Percentiles rank a stretch among this genome's conserved stretches.
phyloP scores from a whole-genome alignment of 768 basidiomycete species.

The Ramaria sp. region DNA sequence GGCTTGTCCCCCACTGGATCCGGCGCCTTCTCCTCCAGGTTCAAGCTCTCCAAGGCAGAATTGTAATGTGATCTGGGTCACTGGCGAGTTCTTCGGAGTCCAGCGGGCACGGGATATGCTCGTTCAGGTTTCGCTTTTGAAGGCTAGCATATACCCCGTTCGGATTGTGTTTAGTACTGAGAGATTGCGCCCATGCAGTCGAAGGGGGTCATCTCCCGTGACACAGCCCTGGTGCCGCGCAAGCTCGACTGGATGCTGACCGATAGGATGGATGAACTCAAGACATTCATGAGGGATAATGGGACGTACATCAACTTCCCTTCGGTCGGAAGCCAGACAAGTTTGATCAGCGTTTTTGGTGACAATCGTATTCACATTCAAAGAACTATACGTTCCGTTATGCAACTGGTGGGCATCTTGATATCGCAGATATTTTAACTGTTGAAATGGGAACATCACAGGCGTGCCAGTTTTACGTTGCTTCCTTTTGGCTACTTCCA shows the following conservation, averaged over 20 bases:
- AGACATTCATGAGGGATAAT: slow-evolving; percentile 89
- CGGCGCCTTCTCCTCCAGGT: slow-evolving; percentile 28
- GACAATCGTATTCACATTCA: slow-evolving; percentile 92
- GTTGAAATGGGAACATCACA: slow-evolving; percentile 21
- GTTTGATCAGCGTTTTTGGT: slow-evolving; percentile 87
- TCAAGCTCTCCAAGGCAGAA: slow-evolving; percentile 36
- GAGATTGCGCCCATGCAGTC: slow-evolving; percentile 37
- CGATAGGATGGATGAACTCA: slow-evolving; percentile 91
- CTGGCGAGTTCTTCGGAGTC: slow-evolving; percentile 94
- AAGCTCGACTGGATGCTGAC: slow-evolving; percentile 98
- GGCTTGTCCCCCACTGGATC: slow-evolving; percentile 32
- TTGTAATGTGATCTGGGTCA: slow-evolving; percentile 85
- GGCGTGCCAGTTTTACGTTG: slow-evolving; percentile 93
- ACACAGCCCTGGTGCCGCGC: slow-evolving; percentile 88
- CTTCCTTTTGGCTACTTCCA: slow-evolving; percentile 95
- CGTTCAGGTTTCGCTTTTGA: slow-evolving; percentile 73
- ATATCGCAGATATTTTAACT: background rate
- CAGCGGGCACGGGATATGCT: slow-evolving; percentile 94
- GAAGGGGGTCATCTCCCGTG: slow-evolving; percentile 81
- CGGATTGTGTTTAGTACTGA: background rate
- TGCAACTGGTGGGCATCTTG: slow-evolving; percentile 69
- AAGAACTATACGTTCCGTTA: slow-evolving; percentile 85
- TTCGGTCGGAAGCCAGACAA: slow-evolving; percentile 83
- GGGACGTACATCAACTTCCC: slow-evolving; percentile 94
- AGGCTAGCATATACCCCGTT: slow-evolving; percentile 35